Evolutionary conservation across 495 filamentous ascomycete genomes (phyloP).

Genomic region (Tuber aestivum): DNA sequence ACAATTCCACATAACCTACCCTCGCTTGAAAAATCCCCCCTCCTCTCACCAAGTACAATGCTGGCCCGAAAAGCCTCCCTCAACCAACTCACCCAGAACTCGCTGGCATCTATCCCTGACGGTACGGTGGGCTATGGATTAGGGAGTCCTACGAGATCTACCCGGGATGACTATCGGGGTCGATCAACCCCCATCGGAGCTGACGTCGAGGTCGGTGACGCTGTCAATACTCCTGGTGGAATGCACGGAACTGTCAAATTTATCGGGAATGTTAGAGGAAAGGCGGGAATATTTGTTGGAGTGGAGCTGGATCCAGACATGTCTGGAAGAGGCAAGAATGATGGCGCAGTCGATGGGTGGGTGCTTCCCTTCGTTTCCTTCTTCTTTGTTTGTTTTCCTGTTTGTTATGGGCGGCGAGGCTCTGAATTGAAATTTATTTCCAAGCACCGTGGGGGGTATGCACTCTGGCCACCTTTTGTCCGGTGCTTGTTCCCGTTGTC

Average conservation of each 20-base stretch:
- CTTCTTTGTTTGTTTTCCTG: constrained; percentile 7
- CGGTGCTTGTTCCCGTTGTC: not conserved
- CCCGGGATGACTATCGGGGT: constrained; percentile 26
- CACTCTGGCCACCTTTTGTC: constrained; percentile 2
- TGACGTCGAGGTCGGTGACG: constrained; percentile 74
- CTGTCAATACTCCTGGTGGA: constrained; percentile 87
- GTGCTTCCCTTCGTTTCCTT: constrained; percentile 32
- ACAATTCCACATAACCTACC: not conserved
- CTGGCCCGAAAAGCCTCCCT: constrained; percentile 62
- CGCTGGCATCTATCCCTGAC: constrained; percentile 57
- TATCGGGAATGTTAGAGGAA: constrained; percentile 77
- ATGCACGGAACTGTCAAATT: constrained; percentile 91
- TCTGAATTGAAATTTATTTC: not conserved
- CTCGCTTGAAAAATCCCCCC: constrained; percentile 27
- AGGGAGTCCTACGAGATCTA: constrained; percentile 37
- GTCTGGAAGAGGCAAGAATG: constrained; percentile 84
- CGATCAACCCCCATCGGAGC: constrained; percentile 42
- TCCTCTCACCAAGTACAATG: constrained; percentile 38
- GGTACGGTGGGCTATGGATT: constrained; percentile 56
- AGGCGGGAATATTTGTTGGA: constrained; percentile 88
- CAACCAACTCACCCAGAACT: constrained; percentile 57
- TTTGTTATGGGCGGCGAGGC: not conserved
- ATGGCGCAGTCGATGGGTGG: constrained; percentile 92
- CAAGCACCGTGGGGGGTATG: not conserved
- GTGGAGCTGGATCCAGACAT: constrained; percentile 81